Conservation (phyloP, 2,329 filamentous ascomycete species). For the Daldinia eschscholtzii region DNA sequence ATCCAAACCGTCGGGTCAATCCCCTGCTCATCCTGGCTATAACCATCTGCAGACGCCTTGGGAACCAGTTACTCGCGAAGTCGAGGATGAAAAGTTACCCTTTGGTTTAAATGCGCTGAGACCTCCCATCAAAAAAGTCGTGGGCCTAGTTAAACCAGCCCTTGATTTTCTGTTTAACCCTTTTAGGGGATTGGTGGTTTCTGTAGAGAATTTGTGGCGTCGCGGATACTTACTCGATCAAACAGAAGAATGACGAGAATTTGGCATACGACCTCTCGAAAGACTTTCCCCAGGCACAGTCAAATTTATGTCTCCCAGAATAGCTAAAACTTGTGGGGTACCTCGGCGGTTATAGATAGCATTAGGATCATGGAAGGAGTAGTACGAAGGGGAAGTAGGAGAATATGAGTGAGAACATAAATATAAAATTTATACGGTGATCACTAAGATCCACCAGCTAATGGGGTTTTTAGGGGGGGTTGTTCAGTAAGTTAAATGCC, state of each 20-base stretch:
- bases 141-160: no score
- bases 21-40: neutral
- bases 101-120: neutral
- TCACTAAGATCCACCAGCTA: conserved; percentile 6
- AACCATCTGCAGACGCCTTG: neutral
- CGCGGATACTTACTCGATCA: neutral
- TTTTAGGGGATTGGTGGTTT: neutral
- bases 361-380: neutral
- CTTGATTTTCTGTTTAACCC: neutral
- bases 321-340: neutral
- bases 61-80: neutral
- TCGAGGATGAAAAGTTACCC: neutral
- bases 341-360: neutral
- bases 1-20: neutral
- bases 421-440: conserved; percentile 1
- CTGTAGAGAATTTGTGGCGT: neutral
- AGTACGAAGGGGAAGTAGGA: neutral
- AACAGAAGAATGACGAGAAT: neutral
- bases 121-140: neutral
- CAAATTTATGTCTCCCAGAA: neutral
- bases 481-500: neutral
- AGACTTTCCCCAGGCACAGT: neutral
- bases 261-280: neutral
- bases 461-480: neutral
- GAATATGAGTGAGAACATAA: conserved; percentile 9